A percentile compares a stretch with the other conserved stretches of the same genome.
Conservation (phyloP, 2,329 filamentous ascomycete species). For the Scedosporium aurantiacum region DNA sequence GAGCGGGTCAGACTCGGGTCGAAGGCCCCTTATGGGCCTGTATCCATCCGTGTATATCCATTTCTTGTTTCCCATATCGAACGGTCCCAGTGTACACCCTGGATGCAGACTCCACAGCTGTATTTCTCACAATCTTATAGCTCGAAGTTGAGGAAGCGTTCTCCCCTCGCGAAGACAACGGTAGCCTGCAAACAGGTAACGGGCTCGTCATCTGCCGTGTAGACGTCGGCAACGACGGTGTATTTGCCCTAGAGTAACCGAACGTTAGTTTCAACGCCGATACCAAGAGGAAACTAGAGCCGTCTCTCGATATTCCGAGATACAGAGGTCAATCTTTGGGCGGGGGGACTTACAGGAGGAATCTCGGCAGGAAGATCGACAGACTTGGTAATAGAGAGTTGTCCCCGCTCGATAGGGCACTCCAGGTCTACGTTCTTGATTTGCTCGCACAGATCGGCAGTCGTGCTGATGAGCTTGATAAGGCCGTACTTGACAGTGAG, state of each 20-base stretch:
- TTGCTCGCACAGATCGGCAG: slow-evolving; percentile 79
- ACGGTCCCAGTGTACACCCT: neutral
- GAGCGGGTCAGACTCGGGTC: neutral
- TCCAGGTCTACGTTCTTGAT: slow-evolving; percentile 77
- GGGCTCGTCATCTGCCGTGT: slow-evolving; percentile 56
- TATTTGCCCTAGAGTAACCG: slow-evolving; percentile 63
- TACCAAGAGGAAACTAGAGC: neutral
- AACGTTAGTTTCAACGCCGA: neutral
- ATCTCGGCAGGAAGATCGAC: slow-evolving; percentile 80
- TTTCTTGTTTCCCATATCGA: neutral
- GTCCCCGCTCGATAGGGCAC: slow-evolving; percentile 77
- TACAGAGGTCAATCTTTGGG: neutral
- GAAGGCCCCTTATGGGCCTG: slow-evolving; percentile 6
- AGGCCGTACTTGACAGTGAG: slow-evolving; percentile 88
- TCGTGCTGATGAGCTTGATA: slow-evolving; percentile 75
- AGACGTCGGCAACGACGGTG: slow-evolving; percentile 77
- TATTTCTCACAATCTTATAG: slow-evolving; percentile 18
- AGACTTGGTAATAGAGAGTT: slow-evolving; percentile 62
- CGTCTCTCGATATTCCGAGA: too few relatives aligned
- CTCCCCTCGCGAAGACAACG: slow-evolving; percentile 45
- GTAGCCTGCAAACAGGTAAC: slow-evolving; percentile 80
- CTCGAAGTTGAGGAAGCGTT: slow-evolving; percentile 27
- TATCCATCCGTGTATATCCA: slow-evolving; percentile 5
- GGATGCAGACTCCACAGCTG: neutral
- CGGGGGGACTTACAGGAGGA: slow-evolving; percentile 58